Evolutionary conservation across 2,329 filamentous ascomycete species (phyloP).

Genomic region (Elsinoe perseae): DNA sequence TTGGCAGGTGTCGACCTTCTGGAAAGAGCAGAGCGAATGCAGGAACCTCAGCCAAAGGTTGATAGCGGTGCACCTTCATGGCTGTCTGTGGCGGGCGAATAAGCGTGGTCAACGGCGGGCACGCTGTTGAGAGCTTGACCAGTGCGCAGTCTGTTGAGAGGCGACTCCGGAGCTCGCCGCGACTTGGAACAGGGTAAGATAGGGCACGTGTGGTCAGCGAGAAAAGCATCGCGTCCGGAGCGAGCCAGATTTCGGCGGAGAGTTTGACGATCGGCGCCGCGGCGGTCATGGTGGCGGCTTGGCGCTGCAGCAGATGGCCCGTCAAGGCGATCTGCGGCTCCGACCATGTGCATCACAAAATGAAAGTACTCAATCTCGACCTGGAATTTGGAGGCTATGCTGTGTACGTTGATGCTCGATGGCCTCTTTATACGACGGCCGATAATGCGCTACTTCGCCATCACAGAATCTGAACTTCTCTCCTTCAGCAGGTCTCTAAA

Average conservation of each 20-base stretch:
- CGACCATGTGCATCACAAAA: neutral
- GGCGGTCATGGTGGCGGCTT: neutral
- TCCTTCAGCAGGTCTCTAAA: conserved; percentile 28
- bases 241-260: neutral
- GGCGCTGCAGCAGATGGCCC: neutral
- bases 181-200: neutral
- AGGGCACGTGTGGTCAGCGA: conserved; percentile 4
- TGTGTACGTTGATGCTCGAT: no score
- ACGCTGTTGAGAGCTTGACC: conserved; percentile 1
- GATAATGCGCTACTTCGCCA: no score
- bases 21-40: neutral
- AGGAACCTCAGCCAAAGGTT: conserved; percentile 3
- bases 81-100: neutral
- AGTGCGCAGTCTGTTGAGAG: neutral
- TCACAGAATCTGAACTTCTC: no score
- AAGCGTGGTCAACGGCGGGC: neutral
- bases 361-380: neutral
- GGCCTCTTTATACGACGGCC: no score
- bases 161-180: conserved; percentile 6
- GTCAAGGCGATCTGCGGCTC: neutral
- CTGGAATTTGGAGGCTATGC: no score
- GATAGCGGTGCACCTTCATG: neutral
- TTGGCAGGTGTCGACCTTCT: conserved; percentile 12
- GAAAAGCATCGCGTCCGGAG: neutral
- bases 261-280: neutral